Percentiles rank a stretch among this genome's conserved stretches.
Evolutionary conservation across 2,329 filamentous ascomycete genomes (phyloP).

Genomic region (Fusarium nematophilum): DNA sequence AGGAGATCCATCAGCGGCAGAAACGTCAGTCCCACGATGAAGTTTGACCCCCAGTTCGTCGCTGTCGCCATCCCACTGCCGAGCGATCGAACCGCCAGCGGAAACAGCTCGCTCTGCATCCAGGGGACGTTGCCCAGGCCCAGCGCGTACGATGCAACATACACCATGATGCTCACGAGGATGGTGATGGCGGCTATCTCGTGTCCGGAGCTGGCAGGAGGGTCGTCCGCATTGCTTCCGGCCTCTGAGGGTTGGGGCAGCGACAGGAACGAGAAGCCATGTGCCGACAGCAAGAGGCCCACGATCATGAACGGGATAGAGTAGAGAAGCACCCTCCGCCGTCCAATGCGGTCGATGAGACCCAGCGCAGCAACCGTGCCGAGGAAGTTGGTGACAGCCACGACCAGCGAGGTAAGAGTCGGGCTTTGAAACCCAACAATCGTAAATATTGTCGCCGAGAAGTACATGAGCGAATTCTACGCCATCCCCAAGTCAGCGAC

Average conservation of each 20-base stretch:
- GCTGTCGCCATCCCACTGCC: slow-evolving; percentile 80
- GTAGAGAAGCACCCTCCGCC: slow-evolving; percentile 81
- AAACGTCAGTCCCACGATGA: slow-evolving; percentile 86
- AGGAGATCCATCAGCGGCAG: slow-evolving; percentile 85
- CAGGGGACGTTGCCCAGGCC: slow-evolving; percentile 94
- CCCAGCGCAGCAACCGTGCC: slow-evolving; percentile 81
- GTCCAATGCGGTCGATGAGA: slow-evolving; percentile 82
- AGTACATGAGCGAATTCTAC: slow-evolving; percentile 92
- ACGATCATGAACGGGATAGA: slow-evolving; percentile 87
- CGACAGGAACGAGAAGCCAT: slow-evolving; percentile 76
- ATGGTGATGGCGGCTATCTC: slow-evolving; percentile 66
- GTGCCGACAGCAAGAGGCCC: slow-evolving; percentile 76
- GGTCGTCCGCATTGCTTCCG: slow-evolving; percentile 29
- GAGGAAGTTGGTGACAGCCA: slow-evolving; percentile 85
- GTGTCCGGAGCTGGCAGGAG: slow-evolving; percentile 33
- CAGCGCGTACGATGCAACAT: slow-evolving; percentile 86
- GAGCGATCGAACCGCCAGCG: slow-evolving; percentile 76
- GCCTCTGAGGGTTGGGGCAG: slow-evolving; percentile 48
- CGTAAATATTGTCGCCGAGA: slow-evolving; percentile 83
- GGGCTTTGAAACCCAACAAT: slow-evolving; percentile 82
- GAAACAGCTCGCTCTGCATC: slow-evolving; percentile 95
- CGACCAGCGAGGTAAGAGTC: slow-evolving; percentile 81
- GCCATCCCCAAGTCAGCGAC: slow-evolving; percentile 10
- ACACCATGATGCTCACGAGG: slow-evolving; percentile 80
- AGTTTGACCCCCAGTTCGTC: slow-evolving; percentile 90